phyloP scores from a whole-genome alignment of 1,284 basidiomycete species.

The Schizophyllum amplum region DNA sequence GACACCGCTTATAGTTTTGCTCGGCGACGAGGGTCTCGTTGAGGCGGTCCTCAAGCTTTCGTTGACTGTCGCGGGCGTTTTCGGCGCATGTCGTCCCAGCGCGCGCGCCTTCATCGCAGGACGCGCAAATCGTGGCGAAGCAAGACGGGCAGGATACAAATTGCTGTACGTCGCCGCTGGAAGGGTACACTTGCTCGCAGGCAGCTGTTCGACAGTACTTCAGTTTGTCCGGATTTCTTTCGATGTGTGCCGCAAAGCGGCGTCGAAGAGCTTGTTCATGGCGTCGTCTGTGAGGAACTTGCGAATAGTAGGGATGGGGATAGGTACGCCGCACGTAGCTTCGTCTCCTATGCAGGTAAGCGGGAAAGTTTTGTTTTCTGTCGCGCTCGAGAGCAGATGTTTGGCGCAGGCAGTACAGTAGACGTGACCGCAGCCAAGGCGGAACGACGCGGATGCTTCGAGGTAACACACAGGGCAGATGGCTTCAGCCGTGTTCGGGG shows the following conservation, averaged over 20 bases:
- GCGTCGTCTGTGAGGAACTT: neutral
- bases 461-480: constrained; percentile 4
- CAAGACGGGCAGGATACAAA: constrained; percentile 4
- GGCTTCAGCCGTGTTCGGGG: neutral
- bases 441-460: neutral
- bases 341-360: constrained; percentile 2
- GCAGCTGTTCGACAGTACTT: constrained; percentile 4
- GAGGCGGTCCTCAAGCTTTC: constrained; percentile 1
- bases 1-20: constrained; percentile 16
- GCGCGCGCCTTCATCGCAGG: constrained; percentile 1
- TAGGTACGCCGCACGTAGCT: neutral
- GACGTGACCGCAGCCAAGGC: constrained; percentile 1
- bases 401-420: constrained; percentile 4
- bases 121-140: neutral
- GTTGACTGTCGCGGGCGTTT: neutral
- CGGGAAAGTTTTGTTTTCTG: constrained; percentile 2
- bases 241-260: constrained; percentile 1
- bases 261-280: constrained; percentile 2
- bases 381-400: constrained; percentile 2
- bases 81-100: constrained; percentile 2
- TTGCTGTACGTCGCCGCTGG: neutral
- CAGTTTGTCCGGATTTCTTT: neutral
- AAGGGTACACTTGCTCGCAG: neutral
- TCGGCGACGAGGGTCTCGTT: neutral
- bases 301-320: constrained; percentile 4